These are phyloP conservation scores for Sordariomycetes sp. DNA, from an alignment of 2,329 filamentous ascomycete species.

Conservation along the genomic window DNA sequence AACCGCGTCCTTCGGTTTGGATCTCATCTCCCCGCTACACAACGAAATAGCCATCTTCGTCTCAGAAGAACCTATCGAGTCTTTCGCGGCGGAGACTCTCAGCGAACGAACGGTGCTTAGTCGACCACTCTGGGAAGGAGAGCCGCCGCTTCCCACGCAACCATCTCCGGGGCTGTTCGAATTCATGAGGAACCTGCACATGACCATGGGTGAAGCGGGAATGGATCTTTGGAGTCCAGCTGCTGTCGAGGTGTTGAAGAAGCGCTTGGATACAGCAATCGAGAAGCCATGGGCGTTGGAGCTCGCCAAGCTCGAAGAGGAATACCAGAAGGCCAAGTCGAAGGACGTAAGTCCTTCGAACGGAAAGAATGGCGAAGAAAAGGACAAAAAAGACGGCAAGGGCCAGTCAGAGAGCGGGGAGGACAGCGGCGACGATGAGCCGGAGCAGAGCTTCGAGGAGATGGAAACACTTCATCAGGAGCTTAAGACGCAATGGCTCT, in stretches of 20 bases:
- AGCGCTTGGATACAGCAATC: conserved; percentile 40
- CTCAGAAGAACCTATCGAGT: conserved; percentile 35
- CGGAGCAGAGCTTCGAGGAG: conserved; percentile 7
- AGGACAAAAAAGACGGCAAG: conserved; percentile 7
- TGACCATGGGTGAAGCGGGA: conserved; percentile 60
- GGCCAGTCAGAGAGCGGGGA: conserved; percentile 7
- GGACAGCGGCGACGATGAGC: conserved; percentile 8
- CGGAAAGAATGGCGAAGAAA: too few relatives aligned
- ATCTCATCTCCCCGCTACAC: conserved; percentile 57
- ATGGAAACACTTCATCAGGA: conserved; percentile 21
- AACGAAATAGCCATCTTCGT: conserved; percentile 47
- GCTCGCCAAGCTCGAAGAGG: conserved; percentile 19
- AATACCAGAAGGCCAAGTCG: conserved; percentile 6
- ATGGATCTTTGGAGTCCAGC: conserved; percentile 72
- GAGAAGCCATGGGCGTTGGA: conserved; percentile 34
- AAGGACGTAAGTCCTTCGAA: too few relatives aligned
- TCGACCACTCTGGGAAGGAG: conserved; percentile 48
- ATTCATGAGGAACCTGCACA: conserved; percentile 57
- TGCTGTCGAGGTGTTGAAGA: conserved; percentile 56
- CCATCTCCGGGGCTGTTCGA: conserved; percentile 68
- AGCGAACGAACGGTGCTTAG: conserved; percentile 44
- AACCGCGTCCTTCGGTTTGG: conserved; percentile 47
- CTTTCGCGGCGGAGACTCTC: conserved; percentile 32
- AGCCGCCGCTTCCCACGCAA: conserved; percentile 65
- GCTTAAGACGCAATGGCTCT: conserved; percentile 49